Conservation (phyloP, 106 monocot species). For the Triglochin maritima region DNA sequence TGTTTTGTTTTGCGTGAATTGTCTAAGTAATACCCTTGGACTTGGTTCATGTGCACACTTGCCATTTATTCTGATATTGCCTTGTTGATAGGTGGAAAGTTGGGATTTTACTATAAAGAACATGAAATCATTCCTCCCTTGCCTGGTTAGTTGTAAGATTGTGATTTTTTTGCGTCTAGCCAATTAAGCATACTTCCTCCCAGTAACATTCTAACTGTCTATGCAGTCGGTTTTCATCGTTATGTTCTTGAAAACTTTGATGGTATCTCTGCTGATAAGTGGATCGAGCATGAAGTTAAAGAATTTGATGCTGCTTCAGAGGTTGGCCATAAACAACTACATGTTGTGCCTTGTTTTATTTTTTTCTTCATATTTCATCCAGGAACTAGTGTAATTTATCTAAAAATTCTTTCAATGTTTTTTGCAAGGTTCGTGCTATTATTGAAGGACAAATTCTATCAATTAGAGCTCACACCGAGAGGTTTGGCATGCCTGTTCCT, state of each 20-base stretch:
- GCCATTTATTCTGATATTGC: not conserved
- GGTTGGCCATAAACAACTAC: slow-evolving; percentile 6
- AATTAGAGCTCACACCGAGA: slow-evolving; percentile 85
- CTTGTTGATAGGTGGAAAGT: slow-evolving; percentile 55
- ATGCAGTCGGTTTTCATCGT: slow-evolving; percentile 64
- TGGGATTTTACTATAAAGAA: slow-evolving; percentile 95
- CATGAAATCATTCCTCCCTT: slow-evolving; percentile 90
- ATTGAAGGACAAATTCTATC: slow-evolving; percentile 87
- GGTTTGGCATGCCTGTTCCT: slow-evolving; percentile 81
- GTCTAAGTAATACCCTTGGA: not conserved
- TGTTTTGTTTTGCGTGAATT: not conserved
- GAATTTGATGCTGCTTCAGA: slow-evolving; percentile 31
- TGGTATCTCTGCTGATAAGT: slow-evolving; percentile 22
- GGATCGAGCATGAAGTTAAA: slow-evolving; percentile 10
- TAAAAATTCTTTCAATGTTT: not conserved
- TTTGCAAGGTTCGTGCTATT: slow-evolving; percentile 57
- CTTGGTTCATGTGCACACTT: no score
- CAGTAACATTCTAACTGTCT: not conserved
- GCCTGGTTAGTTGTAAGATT: slow-evolving; percentile 37
- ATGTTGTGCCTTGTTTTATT: slow-evolving; percentile 4
- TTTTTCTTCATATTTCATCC: not conserved
- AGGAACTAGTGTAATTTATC: not conserved
- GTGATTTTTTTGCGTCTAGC: not conserved
- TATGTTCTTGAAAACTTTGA: slow-evolving; percentile 49
- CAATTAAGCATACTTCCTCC: not conserved